Evolutionary conservation across 2,329 filamentous ascomycete species (phyloP), one percentile per base, ranked within the genome.

Genomic region (Metarhizium brunneum): DNA sequence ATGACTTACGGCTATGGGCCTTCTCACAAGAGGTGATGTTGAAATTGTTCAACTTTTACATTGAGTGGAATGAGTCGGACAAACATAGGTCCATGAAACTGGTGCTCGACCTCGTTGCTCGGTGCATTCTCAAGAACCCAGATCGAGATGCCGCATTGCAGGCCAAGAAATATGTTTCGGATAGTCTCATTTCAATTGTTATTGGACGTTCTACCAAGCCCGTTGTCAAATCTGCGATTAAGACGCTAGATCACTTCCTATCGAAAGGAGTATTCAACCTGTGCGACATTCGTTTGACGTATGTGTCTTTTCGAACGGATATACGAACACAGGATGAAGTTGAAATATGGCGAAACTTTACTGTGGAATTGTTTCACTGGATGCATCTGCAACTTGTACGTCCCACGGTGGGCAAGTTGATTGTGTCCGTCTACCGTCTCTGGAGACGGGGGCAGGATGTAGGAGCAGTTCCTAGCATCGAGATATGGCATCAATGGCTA

Each of bases 221-320:
- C 10, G 75, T 85, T 53, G 83, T 84, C 45, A 90, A 90, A 66
- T 86, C 86, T 40, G 82, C 85, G 6, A 79, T 90, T 58, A 84
- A 85, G 63, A 80, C 80, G 16, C 71, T 90, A 42, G 83, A 87
- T 50, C 79, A 85, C 62, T 80, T 90, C 56, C 65, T 90, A 3
- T 72, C 76, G 50, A 90, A 87, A 66, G 71, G 74, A 2, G 73
- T 85, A 13, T 69, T 87, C 30, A 72, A 71, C 62, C 62, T 79
- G 55, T 65, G 72, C 55, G 71, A 81, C 56, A 67, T 83, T 36
- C 66, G 71, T 11, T 61, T 63, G 16, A 73, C 69, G 29, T 83
- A 81, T 60, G 61, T 70, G 8, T 60, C 66, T n/a, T 66, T 73
- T 16, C 66, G 73, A 16, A 66, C 69, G 58, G 63, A 63, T 7